phyloP scores from a whole-genome alignment of 2,329 filamentous ascomycete species.

The Xylaria sp. region DNA sequence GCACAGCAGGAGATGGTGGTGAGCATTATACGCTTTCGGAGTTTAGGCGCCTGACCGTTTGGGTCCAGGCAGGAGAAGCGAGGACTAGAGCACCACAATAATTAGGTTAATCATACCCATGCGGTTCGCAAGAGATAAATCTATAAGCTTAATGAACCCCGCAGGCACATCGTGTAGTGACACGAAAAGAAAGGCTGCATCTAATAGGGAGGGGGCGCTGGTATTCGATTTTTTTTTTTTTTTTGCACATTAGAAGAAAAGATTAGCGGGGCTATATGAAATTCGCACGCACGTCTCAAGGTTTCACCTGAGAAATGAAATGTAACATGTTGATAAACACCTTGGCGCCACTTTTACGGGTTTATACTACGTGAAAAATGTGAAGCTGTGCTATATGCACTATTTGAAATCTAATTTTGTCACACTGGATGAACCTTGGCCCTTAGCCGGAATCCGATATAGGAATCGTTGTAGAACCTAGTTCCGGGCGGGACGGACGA shows the following conservation, averaged over 20 bases:
- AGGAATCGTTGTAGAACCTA: neutral
- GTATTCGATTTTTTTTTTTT: neutral
- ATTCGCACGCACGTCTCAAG: neutral
- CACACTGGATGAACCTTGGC: neutral
- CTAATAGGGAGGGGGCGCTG: constrained; percentile 11
- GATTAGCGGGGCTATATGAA: constrained; percentile 1
- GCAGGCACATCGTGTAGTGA: neutral
- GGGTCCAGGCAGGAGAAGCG: neutral
- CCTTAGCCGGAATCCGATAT: constrained; percentile 7
- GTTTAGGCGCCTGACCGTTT: constrained; percentile 3
- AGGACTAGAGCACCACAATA: neutral
- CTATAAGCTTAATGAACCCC: constrained; percentile 4
- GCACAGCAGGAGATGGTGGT: neutral
- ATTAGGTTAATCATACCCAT: constrained; percentile 2
- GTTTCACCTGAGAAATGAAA: constrained; percentile 8
- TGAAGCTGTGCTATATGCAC: neutral
- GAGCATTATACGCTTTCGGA: neutral
- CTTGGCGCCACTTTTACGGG: neutral
- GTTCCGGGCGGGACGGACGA: constrained; percentile 21
- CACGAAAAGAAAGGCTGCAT: constrained; percentile 3
- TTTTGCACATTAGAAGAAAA: constrained; percentile 9
- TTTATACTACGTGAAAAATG: neutral
- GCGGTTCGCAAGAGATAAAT: constrained; percentile 12
- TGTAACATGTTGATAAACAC: neutral
- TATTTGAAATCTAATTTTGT: neutral